Evolutionary conservation across 306 rosid species (phyloP).

Genomic region (Pterocarpus macrocarpus): DNA sequence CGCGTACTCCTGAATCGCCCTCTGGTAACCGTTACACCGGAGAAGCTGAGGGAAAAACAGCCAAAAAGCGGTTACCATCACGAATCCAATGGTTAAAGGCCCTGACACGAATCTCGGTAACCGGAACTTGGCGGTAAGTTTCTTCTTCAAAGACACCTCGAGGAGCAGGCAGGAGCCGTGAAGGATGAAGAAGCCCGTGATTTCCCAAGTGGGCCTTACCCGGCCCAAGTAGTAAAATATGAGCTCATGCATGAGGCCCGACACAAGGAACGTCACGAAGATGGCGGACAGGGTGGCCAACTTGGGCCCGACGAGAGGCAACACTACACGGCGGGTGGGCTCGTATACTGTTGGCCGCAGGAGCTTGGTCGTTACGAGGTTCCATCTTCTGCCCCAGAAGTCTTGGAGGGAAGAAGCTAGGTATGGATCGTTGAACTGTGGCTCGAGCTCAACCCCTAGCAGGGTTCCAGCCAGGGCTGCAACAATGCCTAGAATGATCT

Average conservation of each 20-base stretch:
- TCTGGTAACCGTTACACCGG: constrained; percentile 48
- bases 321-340: background rate
- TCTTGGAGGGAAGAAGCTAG: constrained; percentile 23
- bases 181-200: constrained; percentile 60
- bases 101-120: constrained; percentile 52
- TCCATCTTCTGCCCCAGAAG: constrained; percentile 42
- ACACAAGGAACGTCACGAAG: constrained; percentile 50
- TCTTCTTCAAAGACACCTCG: constrained; percentile 53
- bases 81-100: constrained; percentile 57
- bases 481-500: constrained; percentile 38
- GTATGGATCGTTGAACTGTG: constrained; percentile 24
- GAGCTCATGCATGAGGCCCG: constrained; percentile 68
- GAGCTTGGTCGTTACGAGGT: background rate
- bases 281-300: constrained; percentile 45
- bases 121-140: constrained; percentile 15
- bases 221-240: constrained; percentile 57
- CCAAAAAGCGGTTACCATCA: constrained; percentile 54
- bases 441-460: background rate
- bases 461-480: constrained; percentile 26
- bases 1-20: constrained; percentile 62
- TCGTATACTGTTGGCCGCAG: background rate
- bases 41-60: constrained; percentile 64
- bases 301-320: constrained; percentile 11
- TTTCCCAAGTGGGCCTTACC: constrained; percentile 59
- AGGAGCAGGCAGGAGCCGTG: constrained; percentile 54